Evolutionary conservation across 495 filamentous ascomycete genomes (phyloP).

Genomic region (Penicillium angulare): DNA sequence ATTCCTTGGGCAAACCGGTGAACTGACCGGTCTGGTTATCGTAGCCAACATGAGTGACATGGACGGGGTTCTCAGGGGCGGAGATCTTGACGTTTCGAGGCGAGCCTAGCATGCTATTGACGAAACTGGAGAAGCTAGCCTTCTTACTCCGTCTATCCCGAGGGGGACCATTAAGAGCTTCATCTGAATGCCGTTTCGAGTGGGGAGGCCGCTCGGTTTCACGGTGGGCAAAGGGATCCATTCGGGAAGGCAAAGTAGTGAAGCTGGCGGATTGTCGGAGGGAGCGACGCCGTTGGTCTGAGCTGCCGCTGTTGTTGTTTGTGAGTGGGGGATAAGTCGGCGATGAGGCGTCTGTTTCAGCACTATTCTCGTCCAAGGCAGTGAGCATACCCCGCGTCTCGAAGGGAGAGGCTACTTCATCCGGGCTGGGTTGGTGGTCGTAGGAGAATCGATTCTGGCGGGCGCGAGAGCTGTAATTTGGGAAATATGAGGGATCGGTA

Average conservation of each 20-base stretch:
- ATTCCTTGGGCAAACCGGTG: conserved; percentile 95
- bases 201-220: conserved; percentile 45
- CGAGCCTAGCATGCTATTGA: conserved; percentile 88
- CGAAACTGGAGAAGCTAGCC: conserved; percentile 89
- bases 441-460: conserved; percentile 51
- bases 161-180: conserved; percentile 59
- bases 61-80: conserved; percentile 92
- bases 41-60: conserved; percentile 96
- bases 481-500: conserved; percentile 33
- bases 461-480: conserved; percentile 29
- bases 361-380: conserved; percentile 58
- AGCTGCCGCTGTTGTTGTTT: conserved; percentile 55
- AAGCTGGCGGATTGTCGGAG: conserved; percentile 83
- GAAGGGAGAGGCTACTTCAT: conserved; percentile 70
- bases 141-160: conserved; percentile 74
- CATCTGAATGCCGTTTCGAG: conserved; percentile 84
- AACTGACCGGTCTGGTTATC: conserved; percentile 97
- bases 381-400: conserved; percentile 68
- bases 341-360: conserved; percentile 43
- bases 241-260: conserved; percentile 57
- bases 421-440: conserved; percentile 56
- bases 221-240: conserved; percentile 50
- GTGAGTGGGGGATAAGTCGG: conserved; percentile 48
- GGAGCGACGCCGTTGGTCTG: conserved; percentile 56
- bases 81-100: conserved; percentile 86